Base-by-base conservation (phyloP, 2,329 filamentous ascomycete species). In the Coleophoma eucalyptorum region DNA sequence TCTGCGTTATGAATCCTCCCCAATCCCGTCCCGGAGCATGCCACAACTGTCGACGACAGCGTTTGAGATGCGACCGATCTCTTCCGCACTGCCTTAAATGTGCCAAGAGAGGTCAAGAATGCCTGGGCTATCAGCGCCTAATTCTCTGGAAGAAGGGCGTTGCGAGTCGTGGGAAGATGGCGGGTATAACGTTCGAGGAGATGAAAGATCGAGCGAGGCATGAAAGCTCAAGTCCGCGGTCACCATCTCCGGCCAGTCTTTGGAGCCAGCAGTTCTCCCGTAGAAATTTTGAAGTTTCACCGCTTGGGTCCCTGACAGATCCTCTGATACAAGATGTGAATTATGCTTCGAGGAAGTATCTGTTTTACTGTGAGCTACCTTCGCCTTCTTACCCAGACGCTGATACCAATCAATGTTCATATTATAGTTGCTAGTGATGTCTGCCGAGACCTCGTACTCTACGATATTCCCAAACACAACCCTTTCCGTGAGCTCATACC, bases 371-470 rank as follows among this genome's bases (percentile, higher is more conserved):
- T n/a, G n/a, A n/a, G n/a, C n/a, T n/a, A 58, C n/a, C n/a, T n/a
- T n/a, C n/a, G n/a, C n/a, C n/a, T n/a, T n/a, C n/a, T n/a, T n/a
- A n/a, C n/a, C n/a, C n/a, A n/a, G n/a, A n/a, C n/a, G n/a, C n/a
- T n/a, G n/a, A n/a, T n/a, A n/a, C n/a, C n/a, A n/a, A n/a, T n/a
- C n/a, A n/a, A n/a, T n/a, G n/a, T n/a, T n/a, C n/a, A n/a, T n/a
- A n/a, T n/a, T n/a, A n/a, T 64, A 72, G 73, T 79, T 65, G 63
- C 75, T 48, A 67, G 62, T n/a, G 64, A 75, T 35, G 67, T 83
- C 50, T 81, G 78, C 62, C 73, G 75, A 62, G 79, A 81, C 57
- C 71, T 83, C 44, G 73, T 78, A 37, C 68, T 73, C 49, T 70
- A 76, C 57, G 76, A 78, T 61, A 67, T 67, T 3, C 69, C 69